Percentiles rank a stretch among this genome's conserved stretches.
Conservation (phyloP, 768 basidiomycete genomes). For the Collybiopsis luxurians region DNA sequence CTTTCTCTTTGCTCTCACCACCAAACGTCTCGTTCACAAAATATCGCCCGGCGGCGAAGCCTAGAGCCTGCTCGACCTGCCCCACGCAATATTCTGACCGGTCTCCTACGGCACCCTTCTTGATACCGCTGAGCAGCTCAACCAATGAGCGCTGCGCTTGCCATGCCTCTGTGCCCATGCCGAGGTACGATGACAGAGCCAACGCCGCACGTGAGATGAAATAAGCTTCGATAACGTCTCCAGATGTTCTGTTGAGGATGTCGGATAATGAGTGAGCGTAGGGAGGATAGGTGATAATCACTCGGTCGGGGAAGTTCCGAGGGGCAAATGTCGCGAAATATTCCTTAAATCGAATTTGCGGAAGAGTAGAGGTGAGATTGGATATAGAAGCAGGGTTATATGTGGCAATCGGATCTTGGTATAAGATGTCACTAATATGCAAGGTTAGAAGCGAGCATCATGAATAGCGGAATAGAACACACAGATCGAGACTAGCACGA, state of each 20-base stretch:
- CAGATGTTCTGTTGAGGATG: slow-evolving; percentile 64
- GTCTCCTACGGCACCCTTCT: slow-evolving; percentile 82
- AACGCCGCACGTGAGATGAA: slow-evolving; percentile 77
- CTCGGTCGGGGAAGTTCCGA: slow-evolving; percentile 66
- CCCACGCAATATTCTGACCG: slow-evolving; percentile 81
- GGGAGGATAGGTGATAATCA: slow-evolving; percentile 81
- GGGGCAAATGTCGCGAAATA: slow-evolving; percentile 88
- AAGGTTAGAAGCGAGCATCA: background rate
- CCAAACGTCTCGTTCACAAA: slow-evolving; percentile 86
- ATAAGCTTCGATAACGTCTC: slow-evolving; percentile 82
- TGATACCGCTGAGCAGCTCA: slow-evolving; percentile 78
- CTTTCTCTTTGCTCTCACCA: slow-evolving; percentile 75
- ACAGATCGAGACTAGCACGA: slow-evolving; percentile 78
- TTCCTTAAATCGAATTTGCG: slow-evolving; percentile 77
- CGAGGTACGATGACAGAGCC: slow-evolving; percentile 65
- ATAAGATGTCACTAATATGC: slow-evolving; percentile 53
- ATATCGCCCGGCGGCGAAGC: slow-evolving; percentile 87
- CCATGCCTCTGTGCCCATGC: slow-evolving; percentile 75
- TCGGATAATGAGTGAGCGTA: slow-evolving; percentile 67
- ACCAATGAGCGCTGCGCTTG: slow-evolving; percentile 66
- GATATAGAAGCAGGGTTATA: slow-evolving; percentile 82
- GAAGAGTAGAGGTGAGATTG: slow-evolving; percentile 65
- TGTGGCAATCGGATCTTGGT: slow-evolving; percentile 78
- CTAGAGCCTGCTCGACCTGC: slow-evolving; percentile 68
- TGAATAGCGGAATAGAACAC: slow-evolving; percentile 18